Evolutionary conservation across 106 monocot genomes (phyloP).

Genomic region (Ottelia alismoides): DNA sequence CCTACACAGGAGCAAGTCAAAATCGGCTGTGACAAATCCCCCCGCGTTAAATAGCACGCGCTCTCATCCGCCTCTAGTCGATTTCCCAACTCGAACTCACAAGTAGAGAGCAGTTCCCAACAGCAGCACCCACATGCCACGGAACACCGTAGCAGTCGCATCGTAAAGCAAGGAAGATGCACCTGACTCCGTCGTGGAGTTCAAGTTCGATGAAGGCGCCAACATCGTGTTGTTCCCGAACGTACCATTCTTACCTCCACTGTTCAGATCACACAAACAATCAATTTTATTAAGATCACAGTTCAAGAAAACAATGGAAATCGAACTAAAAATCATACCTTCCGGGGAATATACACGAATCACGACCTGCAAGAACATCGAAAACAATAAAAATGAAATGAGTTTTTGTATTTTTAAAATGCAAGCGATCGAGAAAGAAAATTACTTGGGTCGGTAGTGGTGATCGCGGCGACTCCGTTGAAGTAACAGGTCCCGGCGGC

Average conservation of each 20-base stretch:
- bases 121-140: too few species aligned
- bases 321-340: constrained; percentile 21
- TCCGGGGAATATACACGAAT: constrained; percentile 42
- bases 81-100: too few species aligned
- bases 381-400: not conserved
- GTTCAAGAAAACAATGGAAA: not conserved
- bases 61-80: too few species aligned
- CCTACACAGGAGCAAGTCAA: too few species aligned
- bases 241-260: constrained; percentile 78
- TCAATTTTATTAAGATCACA: not conserved
- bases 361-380: constrained; percentile 37
- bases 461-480: constrained; percentile 85
- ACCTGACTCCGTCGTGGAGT: constrained; percentile 1
- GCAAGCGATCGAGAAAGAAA: not conserved
- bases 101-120: too few species aligned
- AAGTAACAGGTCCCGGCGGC: constrained; percentile 81
- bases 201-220: constrained; percentile 40
- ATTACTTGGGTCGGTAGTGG: constrained; percentile 89
- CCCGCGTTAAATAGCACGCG: too few species aligned
- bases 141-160: too few species aligned
- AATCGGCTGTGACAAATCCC: too few species aligned
- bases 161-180: not conserved
- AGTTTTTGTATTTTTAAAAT: not conserved
- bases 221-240: constrained; percentile 54
- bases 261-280: constrained; percentile 9